Conservation (phyloP, 345 rosid genomes). For the Citrus trifoliata region DNA sequence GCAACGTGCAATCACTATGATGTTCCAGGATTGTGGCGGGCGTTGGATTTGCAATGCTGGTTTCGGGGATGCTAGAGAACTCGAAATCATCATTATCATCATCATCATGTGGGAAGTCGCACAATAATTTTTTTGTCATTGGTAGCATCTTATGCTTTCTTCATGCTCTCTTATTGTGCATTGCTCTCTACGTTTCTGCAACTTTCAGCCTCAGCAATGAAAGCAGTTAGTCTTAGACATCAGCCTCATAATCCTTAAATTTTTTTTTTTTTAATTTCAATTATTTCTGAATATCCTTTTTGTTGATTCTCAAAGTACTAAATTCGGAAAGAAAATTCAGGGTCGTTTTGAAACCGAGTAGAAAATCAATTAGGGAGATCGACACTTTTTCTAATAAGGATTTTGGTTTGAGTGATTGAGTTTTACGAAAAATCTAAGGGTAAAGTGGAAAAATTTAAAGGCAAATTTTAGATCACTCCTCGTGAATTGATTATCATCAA, state of each 20-base stretch:
- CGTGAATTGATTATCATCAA: no score
- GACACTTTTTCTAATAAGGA: no score
- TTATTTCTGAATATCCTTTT: no score
- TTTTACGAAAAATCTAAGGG: no score
- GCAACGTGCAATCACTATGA: neutral
- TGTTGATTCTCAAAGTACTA: no score
- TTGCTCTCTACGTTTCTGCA: slow-evolving; percentile 14
- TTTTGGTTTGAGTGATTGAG: no score
- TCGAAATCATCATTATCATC: slow-evolving; percentile 18
- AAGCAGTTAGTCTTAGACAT: neutral
- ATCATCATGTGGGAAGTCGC: neutral
- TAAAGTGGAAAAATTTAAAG: no score
- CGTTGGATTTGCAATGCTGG: slow-evolving; percentile 21
- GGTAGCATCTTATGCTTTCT: slow-evolving; percentile 25
- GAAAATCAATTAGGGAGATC: no score
- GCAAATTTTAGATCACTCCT: no score
- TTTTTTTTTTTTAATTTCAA: no score
- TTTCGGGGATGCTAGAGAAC: slow-evolving; percentile 18
- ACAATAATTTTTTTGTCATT: slow-evolving; percentile 11
- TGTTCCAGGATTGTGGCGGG: slow-evolving; percentile 21
- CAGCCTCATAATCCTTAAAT: neutral
- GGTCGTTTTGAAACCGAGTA: no score
- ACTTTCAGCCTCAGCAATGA: neutral
- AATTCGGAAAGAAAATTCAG: no score
- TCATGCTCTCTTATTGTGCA: slow-evolving; percentile 14